Percentiles rank a stretch among this genome's conserved stretches.
Conservation (phyloP, 768 basidiomycete species). For the Chiua virens region DNA sequence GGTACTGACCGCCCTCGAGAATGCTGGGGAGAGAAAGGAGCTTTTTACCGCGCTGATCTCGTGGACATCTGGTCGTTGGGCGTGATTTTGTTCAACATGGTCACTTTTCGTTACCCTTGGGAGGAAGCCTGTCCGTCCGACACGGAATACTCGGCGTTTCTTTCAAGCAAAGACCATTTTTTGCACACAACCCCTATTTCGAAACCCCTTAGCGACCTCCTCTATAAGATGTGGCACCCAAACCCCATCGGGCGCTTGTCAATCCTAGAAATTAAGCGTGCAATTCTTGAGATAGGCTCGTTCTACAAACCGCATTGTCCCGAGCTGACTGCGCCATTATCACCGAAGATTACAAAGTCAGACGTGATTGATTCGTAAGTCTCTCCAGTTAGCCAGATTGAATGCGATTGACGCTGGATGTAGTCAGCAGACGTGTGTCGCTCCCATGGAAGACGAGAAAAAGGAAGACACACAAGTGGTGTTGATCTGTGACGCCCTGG, state of each 20-base stretch:
- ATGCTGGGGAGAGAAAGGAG: slow-evolving; percentile 48
- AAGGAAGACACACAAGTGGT: not conserved
- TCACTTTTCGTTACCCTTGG: slow-evolving; percentile 41
- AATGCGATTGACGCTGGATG: not conserved
- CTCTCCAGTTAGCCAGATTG: not conserved
- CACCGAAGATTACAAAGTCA: not conserved
- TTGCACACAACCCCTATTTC: slow-evolving; percentile 5
- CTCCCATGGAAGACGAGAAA: not conserved
- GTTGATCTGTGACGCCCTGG: too few relatives aligned
- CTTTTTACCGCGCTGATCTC: slow-evolving; percentile 3
- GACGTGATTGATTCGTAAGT: not conserved
- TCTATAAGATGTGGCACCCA: slow-evolving; percentile 3
- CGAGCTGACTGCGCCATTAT: too few relatives aligned
- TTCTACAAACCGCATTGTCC: not conserved
- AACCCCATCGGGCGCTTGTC: not conserved
- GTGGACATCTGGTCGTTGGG: slow-evolving; percentile 71
- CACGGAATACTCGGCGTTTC: not conserved
- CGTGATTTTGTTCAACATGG: too few relatives aligned
- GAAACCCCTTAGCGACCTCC: not conserved
- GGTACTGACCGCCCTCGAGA: slow-evolving; percentile 38
- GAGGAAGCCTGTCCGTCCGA: not conserved
- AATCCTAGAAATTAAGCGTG: not conserved
- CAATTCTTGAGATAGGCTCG: not conserved
- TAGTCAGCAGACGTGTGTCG: not conserved
- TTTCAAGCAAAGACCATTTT: slow-evolving; percentile 1